A percentile compares a stretch with the other conserved stretches of the same genome.
Evolutionary conservation across 192 early-diverging fungal genomes (phyloP).

Genomic region (Coemansia sp.): DNA sequence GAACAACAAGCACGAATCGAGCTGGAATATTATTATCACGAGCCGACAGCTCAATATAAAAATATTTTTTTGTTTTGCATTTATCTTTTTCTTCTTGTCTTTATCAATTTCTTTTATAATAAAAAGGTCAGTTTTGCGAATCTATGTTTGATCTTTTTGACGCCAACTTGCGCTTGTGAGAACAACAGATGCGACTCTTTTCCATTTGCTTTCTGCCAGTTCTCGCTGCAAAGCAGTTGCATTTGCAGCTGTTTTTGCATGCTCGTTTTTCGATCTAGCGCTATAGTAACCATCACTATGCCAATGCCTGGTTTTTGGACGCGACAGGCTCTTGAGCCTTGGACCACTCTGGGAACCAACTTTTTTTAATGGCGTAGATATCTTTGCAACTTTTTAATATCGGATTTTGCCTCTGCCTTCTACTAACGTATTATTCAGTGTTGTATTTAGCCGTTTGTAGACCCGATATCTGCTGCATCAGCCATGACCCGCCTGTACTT

Average conservation of each 20-base stretch:
- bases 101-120: not conserved
- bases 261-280: slow-evolving; percentile 30
- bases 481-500: not conserved
- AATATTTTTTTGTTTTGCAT: not conserved
- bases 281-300: slow-evolving; percentile 17
- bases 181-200: slow-evolving; percentile 17
- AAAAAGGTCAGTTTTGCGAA: slow-evolving; percentile 4
- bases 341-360: slow-evolving; percentile 42
- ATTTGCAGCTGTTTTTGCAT: not conserved
- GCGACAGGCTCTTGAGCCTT: not conserved
- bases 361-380: slow-evolving; percentile 37
- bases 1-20: not conserved
- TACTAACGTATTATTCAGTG: not conserved
- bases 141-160: not conserved
- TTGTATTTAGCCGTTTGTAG: not conserved
- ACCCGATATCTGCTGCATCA: not conserved
- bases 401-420: not conserved
- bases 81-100: not conserved
- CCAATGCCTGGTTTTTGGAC: slow-evolving; percentile 50
- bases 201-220: slow-evolving; percentile 18
- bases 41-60: slow-evolving; percentile 2
- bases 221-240: slow-evolving; percentile 2
- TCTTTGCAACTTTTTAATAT: not conserved
- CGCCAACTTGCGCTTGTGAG: slow-evolving; percentile 8
- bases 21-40: not conserved